Conservation (phyloP, 176 grass and related monocot genomes). For the Phragmites australis region DNA sequence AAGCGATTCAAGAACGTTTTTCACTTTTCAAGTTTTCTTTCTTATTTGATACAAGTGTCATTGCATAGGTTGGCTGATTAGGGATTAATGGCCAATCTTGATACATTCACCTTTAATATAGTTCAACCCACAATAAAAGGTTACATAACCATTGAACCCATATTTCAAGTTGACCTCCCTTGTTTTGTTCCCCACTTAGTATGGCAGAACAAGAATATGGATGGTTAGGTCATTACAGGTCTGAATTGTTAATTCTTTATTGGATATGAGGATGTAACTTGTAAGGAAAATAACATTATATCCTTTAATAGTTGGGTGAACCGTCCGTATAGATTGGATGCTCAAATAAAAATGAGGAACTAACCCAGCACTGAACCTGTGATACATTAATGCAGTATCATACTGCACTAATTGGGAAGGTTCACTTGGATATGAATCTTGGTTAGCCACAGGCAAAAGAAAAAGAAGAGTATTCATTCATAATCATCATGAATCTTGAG, state of each 20-base stretch:
- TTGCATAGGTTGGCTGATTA: too few species aligned
- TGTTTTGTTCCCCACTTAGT: conserved; percentile 32
- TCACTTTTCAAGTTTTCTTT: too few species aligned
- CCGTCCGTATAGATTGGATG: background rate
- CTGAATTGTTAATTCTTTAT: background rate
- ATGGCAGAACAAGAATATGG: conserved; percentile 8
- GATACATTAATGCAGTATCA: background rate
- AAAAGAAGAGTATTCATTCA: background rate
- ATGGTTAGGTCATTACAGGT: too few species aligned
- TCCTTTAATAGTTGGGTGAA: background rate
- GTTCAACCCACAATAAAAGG: conserved; percentile 7
- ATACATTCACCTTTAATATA: conserved; percentile 26
- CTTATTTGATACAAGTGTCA: too few species aligned
- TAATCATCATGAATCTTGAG: background rate
- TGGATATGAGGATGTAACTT: conserved; percentile 20
- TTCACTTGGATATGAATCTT: background rate
- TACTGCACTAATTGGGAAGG: background rate
- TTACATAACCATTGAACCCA: conserved; percentile 17
- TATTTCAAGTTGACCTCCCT: conserved; percentile 27
- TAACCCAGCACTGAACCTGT: background rate
- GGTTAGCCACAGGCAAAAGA: background rate
- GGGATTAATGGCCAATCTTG: too few species aligned
- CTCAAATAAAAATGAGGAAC: conserved; percentile 3
- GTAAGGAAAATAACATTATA: background rate
- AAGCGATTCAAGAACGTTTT: too few species aligned